Conservation (phyloP, 1,284 basidiomycete species). For the Pholiota adiposa region DNA sequence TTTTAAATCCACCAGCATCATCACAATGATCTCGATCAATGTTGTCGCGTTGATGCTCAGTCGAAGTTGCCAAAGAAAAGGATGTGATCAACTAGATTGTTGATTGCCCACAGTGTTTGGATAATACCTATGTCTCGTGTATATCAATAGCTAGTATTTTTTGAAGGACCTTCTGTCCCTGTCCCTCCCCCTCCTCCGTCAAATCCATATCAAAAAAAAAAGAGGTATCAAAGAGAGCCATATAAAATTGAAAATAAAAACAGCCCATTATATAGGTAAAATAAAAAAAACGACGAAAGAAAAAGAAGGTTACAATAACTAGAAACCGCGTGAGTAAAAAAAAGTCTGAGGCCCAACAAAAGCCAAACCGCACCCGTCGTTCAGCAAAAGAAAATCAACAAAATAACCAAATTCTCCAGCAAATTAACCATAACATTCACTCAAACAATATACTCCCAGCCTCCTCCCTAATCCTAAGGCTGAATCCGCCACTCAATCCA, state of each 20-base stretch:
- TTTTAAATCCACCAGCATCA: too few relatives aligned
- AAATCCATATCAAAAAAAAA: neutral
- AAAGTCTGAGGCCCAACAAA: neutral
- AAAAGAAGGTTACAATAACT: neutral
- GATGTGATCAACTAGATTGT: too few relatives aligned
- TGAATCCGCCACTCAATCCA: constrained; percentile 48
- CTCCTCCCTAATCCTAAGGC: neutral
- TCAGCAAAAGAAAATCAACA: neutral
- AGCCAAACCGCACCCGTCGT: neutral
- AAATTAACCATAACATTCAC: neutral
- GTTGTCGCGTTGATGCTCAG: too few relatives aligned
- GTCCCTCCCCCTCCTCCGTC: neutral
- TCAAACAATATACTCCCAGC: neutral
- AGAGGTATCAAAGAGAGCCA: neutral
- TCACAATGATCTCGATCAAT: too few relatives aligned
- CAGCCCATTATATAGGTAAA: neutral
- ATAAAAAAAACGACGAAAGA: neutral
- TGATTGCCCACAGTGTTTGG: too few relatives aligned
- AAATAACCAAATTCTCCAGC: neutral
- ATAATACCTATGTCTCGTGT: neutral
- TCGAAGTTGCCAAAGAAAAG: too few relatives aligned
- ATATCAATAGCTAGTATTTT: neutral
- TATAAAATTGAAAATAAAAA: neutral
- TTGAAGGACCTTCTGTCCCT: neutral
- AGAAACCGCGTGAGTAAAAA: neutral